Evolutionary conservation across 345 rosid genomes (phyloP), one percentile per base, ranked within the genome.

Genomic region (Acer saccharum): DNA sequence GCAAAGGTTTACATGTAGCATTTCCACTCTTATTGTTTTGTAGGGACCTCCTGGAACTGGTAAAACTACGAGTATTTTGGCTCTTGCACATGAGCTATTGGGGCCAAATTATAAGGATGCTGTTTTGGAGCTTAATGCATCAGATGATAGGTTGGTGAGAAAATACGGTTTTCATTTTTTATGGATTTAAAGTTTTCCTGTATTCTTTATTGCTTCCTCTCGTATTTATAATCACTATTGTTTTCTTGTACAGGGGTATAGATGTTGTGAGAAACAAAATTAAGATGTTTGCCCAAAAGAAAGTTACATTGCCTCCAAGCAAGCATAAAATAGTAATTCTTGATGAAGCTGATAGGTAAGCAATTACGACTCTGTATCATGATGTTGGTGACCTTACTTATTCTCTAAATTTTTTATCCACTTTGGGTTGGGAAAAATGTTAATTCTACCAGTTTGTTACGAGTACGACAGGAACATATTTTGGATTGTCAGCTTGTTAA

Each of bases 1-100:
- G 32, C 46, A 32, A 69, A 69, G 57, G 0, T 69, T 69, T 16
- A 13, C 32, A 48, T 48, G 25, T n/a, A 32, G 14, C 13, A 12
- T 25, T 10, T 63, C 21, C 21, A 7, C 21, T 74, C 50, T 69
- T 6, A 6, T 10, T 60, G 76, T 16, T 71, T 54, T 43, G 57
- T 81, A 96, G 98, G 98, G 98, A 73, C 99, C 99, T 78, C 98
- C 99, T 64, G 99, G 99, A 76, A 94, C 98, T 10, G 99, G 98
- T 77, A 96, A 96, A 82, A 96, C 99, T 66, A 90, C 98, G 3
- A 94, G 98, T 84, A 90, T 96, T 82, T 75, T 94, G 84, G 99
- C 98, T 77, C 98, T 96, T 78, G 98, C 99, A 1, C 99, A 92
- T 66, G 98, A 96, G 87, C 95, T 94, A 0, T 81, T 94, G 71